Base-by-base conservation (phyloP, 192 early-diverging fungal genomes). In the Podila clonocystis region DNA sequence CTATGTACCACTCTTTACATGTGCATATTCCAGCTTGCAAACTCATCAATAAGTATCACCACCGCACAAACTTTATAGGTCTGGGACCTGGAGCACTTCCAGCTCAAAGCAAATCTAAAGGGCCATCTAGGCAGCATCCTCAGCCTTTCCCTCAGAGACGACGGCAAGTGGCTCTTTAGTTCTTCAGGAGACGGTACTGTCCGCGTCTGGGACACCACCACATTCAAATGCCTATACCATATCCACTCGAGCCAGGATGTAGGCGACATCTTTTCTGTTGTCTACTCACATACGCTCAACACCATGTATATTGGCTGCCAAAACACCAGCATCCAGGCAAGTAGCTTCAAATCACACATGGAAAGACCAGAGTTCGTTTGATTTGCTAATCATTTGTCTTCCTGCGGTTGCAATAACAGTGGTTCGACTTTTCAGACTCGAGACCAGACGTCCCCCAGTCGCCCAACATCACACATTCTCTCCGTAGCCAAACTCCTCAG, bases 321-420 rank as follows among this genome's bases (percentile, higher is more conserved):
- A 71, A 93, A 94, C 75, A 93, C 93, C 11, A 91, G 90, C 68
- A 90, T 94, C 65, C 92, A 93, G 85, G 88, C 86, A 86, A 84
- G 75, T 20, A 45, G 80, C 28, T 59, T 85, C 78, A 70, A 70
- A 85, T 50, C 63, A 41, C 41, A 55, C 28, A 26, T 5, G 22
- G 2, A 24, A 24, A 24, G 22, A 17, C 13, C n/a, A 22, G 6
- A 20, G 20, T 28, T 33, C 9, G n/a, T 3, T 49, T 38, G 22
- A 13, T 24, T 34, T 26, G 52, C 52, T 55, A 55, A 55, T 55
- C 52, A 22, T n/a, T 60, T 34, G 26, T 31, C 55, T 6, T 1
- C 30, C 33, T 65, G 55, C 5, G 41, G 17, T 63, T 68, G 30
- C 13, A 22, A 28, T 12, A 22, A 65, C 45, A 78, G 76, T 79